phyloP scores from a whole-genome alignment of 2,329 filamentous ascomycete species.

The Fusarium setosum region DNA sequence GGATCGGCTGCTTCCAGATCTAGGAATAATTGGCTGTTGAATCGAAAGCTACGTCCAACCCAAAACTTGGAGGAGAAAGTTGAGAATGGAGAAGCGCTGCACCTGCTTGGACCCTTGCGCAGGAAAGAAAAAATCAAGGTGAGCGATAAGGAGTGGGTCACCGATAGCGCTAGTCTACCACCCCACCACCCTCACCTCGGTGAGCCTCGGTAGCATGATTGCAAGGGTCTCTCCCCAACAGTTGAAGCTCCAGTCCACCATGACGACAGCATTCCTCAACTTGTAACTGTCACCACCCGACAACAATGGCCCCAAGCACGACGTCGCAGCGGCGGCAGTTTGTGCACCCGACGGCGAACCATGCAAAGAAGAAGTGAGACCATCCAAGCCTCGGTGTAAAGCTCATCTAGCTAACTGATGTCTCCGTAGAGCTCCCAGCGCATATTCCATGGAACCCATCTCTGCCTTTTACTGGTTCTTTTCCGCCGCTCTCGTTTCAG shows the following conservation, averaged over 20 bases:
- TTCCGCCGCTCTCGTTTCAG: slow-evolving; percentile 78
- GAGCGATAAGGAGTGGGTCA: slow-evolving; percentile 40
- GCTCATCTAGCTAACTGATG: slow-evolving; percentile 15
- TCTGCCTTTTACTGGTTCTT: slow-evolving; percentile 86
- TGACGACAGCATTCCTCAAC: slow-evolving; percentile 39
- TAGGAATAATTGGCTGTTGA: too few relatives aligned
- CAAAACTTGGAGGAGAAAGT: slow-evolving; percentile 23
- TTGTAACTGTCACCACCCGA: slow-evolving; percentile 29
- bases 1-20: too few relatives aligned
- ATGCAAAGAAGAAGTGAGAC: slow-evolving; percentile 64
- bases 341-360: slow-evolving; percentile 60
- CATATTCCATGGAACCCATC: slow-evolving; percentile 76
- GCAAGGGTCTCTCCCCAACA: slow-evolving; percentile 37
- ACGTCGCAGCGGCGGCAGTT: slow-evolving; percentile 50
- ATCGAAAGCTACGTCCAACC: slow-evolving; percentile 5
- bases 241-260: slow-evolving; percentile 44
- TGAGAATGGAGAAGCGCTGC: background rate
- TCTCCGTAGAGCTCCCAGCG: slow-evolving; percentile 53
- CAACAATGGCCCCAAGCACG: slow-evolving; percentile 54
- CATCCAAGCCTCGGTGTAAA: background rate
- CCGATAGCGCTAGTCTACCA: slow-evolving; percentile 24
- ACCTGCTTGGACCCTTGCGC: slow-evolving; percentile 18
- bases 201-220: slow-evolving; percentile 26
- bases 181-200: slow-evolving; percentile 35
- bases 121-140: slow-evolving; percentile 48